Conservation (phyloP, 768 basidiomycete species). For the Austroboletus eburneus region DNA sequence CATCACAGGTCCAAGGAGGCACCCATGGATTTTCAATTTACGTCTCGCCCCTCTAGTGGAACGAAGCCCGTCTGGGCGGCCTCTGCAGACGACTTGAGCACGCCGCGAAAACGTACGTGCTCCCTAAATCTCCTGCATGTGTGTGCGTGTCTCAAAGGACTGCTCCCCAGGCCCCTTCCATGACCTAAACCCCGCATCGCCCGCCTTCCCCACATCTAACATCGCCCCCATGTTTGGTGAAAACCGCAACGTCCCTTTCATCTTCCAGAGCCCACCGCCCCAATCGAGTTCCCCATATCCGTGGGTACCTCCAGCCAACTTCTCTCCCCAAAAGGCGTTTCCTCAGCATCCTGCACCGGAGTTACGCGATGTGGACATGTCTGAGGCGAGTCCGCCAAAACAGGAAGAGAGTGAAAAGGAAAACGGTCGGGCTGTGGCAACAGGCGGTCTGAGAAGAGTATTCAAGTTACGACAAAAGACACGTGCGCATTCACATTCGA, state of each 20-base stretch:
- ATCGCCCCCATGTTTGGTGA: conserved; percentile 55
- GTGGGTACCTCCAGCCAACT: conserved; percentile 63
- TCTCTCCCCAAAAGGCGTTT: conserved; percentile 58
- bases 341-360: conserved; percentile 44
- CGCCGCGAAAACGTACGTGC: conserved; percentile 67
- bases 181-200: conserved; percentile 38
- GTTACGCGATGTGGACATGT: conserved; percentile 70
- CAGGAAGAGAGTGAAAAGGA: conserved; percentile 38
- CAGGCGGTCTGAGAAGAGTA: conserved; percentile 62
- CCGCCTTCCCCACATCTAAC: conserved; percentile 33
- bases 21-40: conserved; percentile 90
- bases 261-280: conserved; percentile 56
- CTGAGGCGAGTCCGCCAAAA: conserved; percentile 60
- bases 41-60: conserved; percentile 52
- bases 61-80: conserved; percentile 58
- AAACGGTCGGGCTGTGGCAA: conserved; percentile 49
- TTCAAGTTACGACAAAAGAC: conserved; percentile 57
- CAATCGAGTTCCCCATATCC: conserved; percentile 42
- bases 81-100: conserved; percentile 41
- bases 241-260: conserved; percentile 67
- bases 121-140: conserved; percentile 23
- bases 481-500: conserved; percentile 28
- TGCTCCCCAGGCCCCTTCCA: conserved; percentile 39
- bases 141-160: conserved; percentile 21
- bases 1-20: conserved; percentile 63